A percentile compares a stretch with the other conserved stretches of the same genome.
These are phyloP conservation scores for Fraxinus xanthoxyloides DNA, from an alignment of 305 asterid species.

Conservation along the genomic window DNA sequence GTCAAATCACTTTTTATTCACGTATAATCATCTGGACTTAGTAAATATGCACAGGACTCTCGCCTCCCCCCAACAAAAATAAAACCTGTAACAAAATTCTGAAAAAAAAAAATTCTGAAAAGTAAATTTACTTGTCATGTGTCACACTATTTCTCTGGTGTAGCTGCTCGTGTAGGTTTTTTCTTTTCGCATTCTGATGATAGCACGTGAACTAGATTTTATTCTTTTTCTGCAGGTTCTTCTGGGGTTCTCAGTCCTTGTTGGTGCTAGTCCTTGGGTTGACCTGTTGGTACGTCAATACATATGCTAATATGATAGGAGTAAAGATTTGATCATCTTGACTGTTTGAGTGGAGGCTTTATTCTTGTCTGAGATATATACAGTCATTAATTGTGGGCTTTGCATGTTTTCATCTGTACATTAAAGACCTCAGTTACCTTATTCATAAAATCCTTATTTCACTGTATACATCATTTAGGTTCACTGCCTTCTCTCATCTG, in stretches of 20 bases:
- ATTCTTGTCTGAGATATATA: background rate
- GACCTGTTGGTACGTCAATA: constrained; percentile 77
- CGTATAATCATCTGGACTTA: background rate
- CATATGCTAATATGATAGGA: constrained; percentile 7
- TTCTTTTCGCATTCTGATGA: background rate
- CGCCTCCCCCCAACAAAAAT: background rate
- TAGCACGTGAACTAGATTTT: constrained; percentile 16
- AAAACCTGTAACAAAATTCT: background rate
- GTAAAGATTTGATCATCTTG: background rate
- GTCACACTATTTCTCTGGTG: background rate
- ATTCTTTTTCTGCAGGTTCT: constrained; percentile 62
- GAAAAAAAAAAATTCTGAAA: background rate
- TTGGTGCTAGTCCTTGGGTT: constrained; percentile 99
- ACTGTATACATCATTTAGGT: background rate
- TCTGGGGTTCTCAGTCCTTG: constrained; percentile 91
- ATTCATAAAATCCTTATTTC: background rate
- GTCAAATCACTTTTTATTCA: background rate
- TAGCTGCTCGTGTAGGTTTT: background rate
- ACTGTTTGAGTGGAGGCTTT: background rate
- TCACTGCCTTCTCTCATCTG: background rate
- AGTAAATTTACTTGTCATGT: background rate
- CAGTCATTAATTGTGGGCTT: background rate
- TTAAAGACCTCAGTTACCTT: background rate
- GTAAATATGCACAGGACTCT: background rate
- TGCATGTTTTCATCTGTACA: constrained; percentile 5